Base-by-base conservation (phyloP, 2,329 filamentous ascomycete species). In the Chaetomium sp. region DNA sequence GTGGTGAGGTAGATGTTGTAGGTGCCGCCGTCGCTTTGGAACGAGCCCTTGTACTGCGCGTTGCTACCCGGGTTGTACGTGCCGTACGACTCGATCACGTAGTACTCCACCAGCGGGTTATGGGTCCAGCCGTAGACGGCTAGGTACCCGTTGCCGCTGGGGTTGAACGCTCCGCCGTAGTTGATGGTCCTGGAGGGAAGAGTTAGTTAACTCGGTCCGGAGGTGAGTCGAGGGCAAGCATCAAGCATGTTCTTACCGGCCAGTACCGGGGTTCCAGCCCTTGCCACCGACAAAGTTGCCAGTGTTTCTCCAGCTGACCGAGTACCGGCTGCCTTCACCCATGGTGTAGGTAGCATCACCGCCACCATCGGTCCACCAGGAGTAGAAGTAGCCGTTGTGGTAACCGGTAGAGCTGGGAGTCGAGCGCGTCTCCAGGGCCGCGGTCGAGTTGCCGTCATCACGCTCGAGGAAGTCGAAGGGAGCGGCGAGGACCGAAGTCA, bases 371-470 rank as follows among this genome's bases (percentile, higher is more conserved):
- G 75, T 79, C 79, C 79, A 85, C 71, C 74, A 82, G 6, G 77
- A 80, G 69, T 81, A 84, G 71, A 77, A 84, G 71, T 75, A 84
- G 52, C 79, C 79, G 61, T 79, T 77, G 69, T 78, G 72, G 14
- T 70, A 76, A 43, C 80, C 80, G 12, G 73, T 75, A 9, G 70
- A 68, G 61, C 72, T 77, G 50, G 73, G 65, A 27, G 77, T 78
- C 35, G 71, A 58, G 61, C 59, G 57, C 55, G 60, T 53, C 54
- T 66, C 57, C 19, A 67, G 44, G n/a, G 38, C 10, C 32, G 56
- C 56, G 35, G 59, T 61, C 54, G 59, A 57, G 57, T 61, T 61
- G 12, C 53, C 55, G 32, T 57, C 42, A 46, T 57, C 67, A 6
- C 45, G 33, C 33, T 47, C 45, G 44, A 66, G 64, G 55, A 72